Base-by-base conservation (phyloP, 345 rosid species). In the Passiflora organensis region DNA sequence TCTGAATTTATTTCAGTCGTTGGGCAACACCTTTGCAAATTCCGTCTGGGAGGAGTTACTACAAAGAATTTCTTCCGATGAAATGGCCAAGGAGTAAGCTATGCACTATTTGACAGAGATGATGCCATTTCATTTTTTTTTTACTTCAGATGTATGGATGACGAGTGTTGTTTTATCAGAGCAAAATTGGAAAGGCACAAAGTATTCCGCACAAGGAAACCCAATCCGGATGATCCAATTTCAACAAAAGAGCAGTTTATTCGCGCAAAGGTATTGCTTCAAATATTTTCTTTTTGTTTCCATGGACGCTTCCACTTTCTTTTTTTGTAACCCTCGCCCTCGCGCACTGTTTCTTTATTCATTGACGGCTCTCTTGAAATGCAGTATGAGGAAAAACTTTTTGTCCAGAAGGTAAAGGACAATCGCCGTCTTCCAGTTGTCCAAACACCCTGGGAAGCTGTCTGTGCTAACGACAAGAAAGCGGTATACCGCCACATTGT, bases 1-100 rank as follows among this genome's bases (percentile, higher is more conserved):
- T 25, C 53, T 87, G 76, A 72, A 71, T 58, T 60, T 87, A 55
- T 87, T 87, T 79, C 89, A 82, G 43, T 77, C 91, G 55, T 70
- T 87, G 65, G 91, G 95, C 51, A 84, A 87, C 46, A 14, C 63
- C 44, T 79, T 68, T 71, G 83, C 82, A 42, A 87, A 87, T 72
- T 75, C 86, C n/a, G 60, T 87, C 48, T 84, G 91, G 95, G 95
- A 87, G 74, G 95, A 80, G 70, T 52, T 77, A 68, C 49, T 80
- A 70, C 71, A 71, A 32, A 73, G 77, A 63, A 63, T 24, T 46
- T 28, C 63, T 39, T 13, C 53, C 53, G 82, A 76, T 43, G 65
- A 73, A n/a, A 60, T 53, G 56, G 43, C 75, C 22, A 65, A 58
- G 13, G 70, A 75, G 94, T 82, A 79, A 75, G 75, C 69, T n/a